These are phyloP conservation scores for Penicillium fimorum DNA, from an alignment of 495 filamentous ascomycete species.

Conservation along the genomic window DNA sequence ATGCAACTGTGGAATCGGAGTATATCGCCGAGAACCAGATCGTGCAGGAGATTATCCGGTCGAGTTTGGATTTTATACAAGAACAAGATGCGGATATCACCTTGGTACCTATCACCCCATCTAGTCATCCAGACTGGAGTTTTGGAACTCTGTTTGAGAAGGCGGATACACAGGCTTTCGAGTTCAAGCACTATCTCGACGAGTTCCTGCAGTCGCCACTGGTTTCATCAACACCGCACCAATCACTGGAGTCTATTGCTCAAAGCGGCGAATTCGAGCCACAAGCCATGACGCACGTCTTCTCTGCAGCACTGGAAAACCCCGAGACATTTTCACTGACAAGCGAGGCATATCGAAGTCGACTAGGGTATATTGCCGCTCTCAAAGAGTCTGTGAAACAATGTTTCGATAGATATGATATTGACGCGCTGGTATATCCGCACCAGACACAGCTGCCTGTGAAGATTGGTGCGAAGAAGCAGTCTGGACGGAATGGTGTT, in stretches of 20 bases:
- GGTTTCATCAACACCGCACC: constrained; percentile 25
- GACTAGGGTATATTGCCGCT: constrained; percentile 42
- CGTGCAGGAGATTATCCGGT: constrained; percentile 48
- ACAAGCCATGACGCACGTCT: constrained; percentile 45
- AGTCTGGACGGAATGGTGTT: constrained; percentile 62
- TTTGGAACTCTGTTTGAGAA: constrained; percentile 38
- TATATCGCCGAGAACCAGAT: constrained; percentile 56
- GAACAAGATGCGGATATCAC: constrained; percentile 16
- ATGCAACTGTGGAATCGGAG: constrained; percentile 45
- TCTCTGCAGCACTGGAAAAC: constrained; percentile 21
- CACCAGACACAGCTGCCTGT: constrained; percentile 65
- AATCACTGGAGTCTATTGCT: constrained; percentile 51
- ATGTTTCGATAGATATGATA: constrained; percentile 45
- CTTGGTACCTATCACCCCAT: constrained; percentile 35
- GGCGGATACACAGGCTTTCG: constrained; percentile 57
- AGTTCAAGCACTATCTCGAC: constrained; percentile 53
- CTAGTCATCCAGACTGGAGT: constrained; percentile 49
- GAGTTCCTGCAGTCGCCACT: constrained; percentile 39
- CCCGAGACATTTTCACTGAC: constrained; percentile 37
- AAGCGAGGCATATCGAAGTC: constrained; percentile 43
- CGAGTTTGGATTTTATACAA: constrained; percentile 32
- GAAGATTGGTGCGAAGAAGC: constrained; percentile 51
- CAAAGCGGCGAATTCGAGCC: constrained; percentile 55
- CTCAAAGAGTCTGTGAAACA: constrained; percentile 46
- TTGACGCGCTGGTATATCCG: constrained; percentile 64